Percentiles rank a stretch among this genome's conserved stretches.
These are phyloP conservation scores for Aspergillus arachidicola DNA, from an alignment of 2,329 filamentous ascomycete genomes.

Conservation along the genomic window DNA sequence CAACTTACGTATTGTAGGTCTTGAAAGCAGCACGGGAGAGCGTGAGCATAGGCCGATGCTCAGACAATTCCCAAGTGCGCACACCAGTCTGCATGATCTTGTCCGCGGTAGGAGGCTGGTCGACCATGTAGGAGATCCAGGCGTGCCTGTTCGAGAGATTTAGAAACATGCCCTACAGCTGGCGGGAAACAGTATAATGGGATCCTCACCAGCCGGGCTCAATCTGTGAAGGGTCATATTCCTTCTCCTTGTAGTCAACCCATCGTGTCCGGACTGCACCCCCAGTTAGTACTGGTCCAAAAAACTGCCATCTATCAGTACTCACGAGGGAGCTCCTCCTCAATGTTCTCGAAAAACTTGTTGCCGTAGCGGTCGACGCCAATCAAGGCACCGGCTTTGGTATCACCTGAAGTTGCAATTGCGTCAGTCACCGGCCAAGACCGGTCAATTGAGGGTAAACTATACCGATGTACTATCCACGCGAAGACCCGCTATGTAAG, in stretches of 20 bases:
- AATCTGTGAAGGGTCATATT: slow-evolving; percentile 67
- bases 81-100: slow-evolving; percentile 67
- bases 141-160: slow-evolving; percentile 67
- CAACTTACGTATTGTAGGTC: slow-evolving; percentile 89
- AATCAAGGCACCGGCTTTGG: slow-evolving; percentile 86
- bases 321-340: slow-evolving; percentile 87
- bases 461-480: slow-evolving; percentile 48
- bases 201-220: slow-evolving; percentile 77
- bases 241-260: slow-evolving; percentile 92
- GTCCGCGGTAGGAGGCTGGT: slow-evolving; percentile 81
- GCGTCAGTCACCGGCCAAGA: slow-evolving; percentile 22
- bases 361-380: slow-evolving; percentile 90
- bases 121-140: slow-evolving; percentile 93
- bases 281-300: slow-evolving; percentile 17
- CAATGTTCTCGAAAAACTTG: slow-evolving; percentile 93
- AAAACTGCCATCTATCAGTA: slow-evolving; percentile 12
- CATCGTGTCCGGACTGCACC: slow-evolving; percentile 83
- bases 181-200: background rate
- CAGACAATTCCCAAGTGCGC: slow-evolving; percentile 74
- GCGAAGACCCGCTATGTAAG: slow-evolving; percentile 23
- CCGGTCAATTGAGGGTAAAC: slow-evolving; percentile 3
- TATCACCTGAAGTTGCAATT: slow-evolving; percentile 70
- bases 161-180: background rate
- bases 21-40: slow-evolving; percentile 78
- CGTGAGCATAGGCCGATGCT: slow-evolving; percentile 76